Percentiles rank a stretch among this genome's conserved stretches.
Evolutionary conservation across 768 basidiomycete species (phyloP).

Genomic region (Pilatotrama ljubarskyi): DNA sequence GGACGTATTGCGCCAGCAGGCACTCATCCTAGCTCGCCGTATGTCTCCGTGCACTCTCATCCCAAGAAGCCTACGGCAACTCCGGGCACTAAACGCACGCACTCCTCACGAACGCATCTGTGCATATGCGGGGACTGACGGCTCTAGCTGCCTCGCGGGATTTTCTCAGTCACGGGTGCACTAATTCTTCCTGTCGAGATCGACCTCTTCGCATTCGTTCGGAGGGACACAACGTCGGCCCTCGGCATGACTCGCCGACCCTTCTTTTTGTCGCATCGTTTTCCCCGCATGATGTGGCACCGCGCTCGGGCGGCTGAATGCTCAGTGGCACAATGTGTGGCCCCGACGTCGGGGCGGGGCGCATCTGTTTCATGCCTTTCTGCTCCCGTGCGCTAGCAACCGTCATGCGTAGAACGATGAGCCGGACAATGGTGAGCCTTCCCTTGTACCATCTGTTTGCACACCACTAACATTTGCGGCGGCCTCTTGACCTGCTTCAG

Average conservation of each 20-base stretch:
- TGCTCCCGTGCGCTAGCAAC: conserved; percentile 1
- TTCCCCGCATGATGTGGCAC: conserved; percentile 3
- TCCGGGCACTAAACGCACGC: neutral
- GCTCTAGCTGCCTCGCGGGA: neutral
- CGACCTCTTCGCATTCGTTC: neutral
- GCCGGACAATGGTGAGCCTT: neutral
- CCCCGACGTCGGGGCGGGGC: conserved; percentile 9
- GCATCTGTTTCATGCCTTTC: neutral
- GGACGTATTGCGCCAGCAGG: neutral
- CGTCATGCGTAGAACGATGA: neutral
- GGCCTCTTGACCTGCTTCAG: neutral
- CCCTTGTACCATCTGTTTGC: neutral
- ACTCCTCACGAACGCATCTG: neutral
- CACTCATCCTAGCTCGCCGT: neutral
- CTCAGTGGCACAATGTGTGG: neutral
- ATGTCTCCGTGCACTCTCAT: neutral
- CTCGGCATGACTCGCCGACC: neutral
- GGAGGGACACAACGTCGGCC: neutral
- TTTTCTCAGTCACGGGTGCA: neutral
- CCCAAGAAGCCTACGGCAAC: neutral
- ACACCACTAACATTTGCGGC: neutral
- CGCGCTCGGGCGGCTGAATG: conserved; percentile 5
- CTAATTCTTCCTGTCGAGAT: conserved; percentile 1
- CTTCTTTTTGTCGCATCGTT: neutral
- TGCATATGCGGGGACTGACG: neutral